Base-by-base conservation (phyloP, 2,329 filamentous ascomycete genomes). In the Gaeumannomyces sp. region DNA sequence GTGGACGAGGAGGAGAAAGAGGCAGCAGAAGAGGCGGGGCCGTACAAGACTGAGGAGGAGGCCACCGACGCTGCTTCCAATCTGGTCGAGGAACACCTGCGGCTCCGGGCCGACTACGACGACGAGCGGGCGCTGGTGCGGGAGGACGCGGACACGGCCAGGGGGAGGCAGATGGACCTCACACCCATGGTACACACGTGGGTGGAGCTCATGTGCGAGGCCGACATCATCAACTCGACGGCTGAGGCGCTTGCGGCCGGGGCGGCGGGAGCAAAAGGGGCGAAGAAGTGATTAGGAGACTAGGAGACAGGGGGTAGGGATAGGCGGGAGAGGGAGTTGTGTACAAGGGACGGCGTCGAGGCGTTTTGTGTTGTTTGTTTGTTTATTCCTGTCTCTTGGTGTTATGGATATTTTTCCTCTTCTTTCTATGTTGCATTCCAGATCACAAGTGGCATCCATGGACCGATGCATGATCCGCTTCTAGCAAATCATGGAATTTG, bases 161-260 rank as follows among this genome's bases (percentile, higher is more conserved):
- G 77, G 28, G 81, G 81, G 33, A 79, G 87, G 2, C 83, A 84
- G 70, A 83, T 86, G 71, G 90, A 96, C 71, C 91, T 90, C 71
- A 87, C 85, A 0, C 85, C 86, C 0, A 85, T 87, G 0, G 81
- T 94, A 28, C 86, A 90, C 69, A 79, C 76, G 53, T 94, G 91
- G 87, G 29, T 58, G 35, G 35, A 50, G 28, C 38, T 50, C 31
- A 62, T 62, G 61, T 28, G 45, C 13, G 61, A 62, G 22, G 61
- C 61, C 38, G 61, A 50, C 45, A 50, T 62, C 2, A 11, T 62
- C 38, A 45, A 57, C 22, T 16, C 61, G 4, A 14, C 50, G 22
- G 61, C 45, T 29, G 61, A 62, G 31, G 45, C 38, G 61, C 38
- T n/a, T 11, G 22, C 7, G 45, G 45, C 5, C 2, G 45, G 19